phyloP scores from a whole-genome alignment of 2,329 filamentous ascomycete genomes.

The Xylariaceae sp. region DNA sequence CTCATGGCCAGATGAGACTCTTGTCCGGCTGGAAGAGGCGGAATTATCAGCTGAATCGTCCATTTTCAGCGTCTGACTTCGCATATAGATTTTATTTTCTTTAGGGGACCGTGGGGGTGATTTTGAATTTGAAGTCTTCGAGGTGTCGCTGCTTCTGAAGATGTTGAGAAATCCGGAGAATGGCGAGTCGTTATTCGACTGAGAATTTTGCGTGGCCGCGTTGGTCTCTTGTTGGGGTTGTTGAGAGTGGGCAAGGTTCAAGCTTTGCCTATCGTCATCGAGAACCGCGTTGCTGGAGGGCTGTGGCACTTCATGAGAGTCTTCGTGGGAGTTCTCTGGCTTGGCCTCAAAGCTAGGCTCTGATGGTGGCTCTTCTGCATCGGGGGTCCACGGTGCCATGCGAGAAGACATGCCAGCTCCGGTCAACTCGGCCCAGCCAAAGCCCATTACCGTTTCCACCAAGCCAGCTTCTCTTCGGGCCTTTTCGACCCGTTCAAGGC shows the following conservation, averaged over 20 bases:
- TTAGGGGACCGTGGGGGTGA: conserved; percentile 46
- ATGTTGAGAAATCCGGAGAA: conserved; percentile 67
- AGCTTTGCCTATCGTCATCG: conserved; percentile 61
- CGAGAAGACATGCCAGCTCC: conserved; percentile 57
- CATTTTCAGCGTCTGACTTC: conserved; percentile 68
- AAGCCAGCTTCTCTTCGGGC: conserved; percentile 86
- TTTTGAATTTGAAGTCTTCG: conserved; percentile 40
- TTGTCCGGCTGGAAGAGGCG: conserved; percentile 34
- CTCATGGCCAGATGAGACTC: conserved; percentile 49
- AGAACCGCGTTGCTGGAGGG: conserved; percentile 62
- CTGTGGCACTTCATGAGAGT: conserved; percentile 63
- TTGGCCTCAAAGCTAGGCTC: conserved; percentile 31
- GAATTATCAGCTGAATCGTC: conserved; percentile 35
- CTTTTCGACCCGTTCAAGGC: conserved; percentile 88
- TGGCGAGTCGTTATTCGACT: conserved; percentile 44
- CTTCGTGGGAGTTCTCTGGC: conserved; percentile 27
- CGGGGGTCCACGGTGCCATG: conserved; percentile 41
- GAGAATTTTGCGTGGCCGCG: conserved; percentile 26
- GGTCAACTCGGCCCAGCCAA: conserved; percentile 91
- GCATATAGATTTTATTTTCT: conserved; percentile 66
- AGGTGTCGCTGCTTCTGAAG: conserved; percentile 58
- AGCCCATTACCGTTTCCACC: conserved; percentile 87
- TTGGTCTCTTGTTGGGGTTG: too few relatives aligned
- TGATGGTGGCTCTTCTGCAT: conserved; percentile 29
- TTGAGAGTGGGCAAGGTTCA: conserved; percentile 43